Base-by-base conservation (phyloP, 805 yeast genomes). In the Saccharomycopsis sp. region DNA sequence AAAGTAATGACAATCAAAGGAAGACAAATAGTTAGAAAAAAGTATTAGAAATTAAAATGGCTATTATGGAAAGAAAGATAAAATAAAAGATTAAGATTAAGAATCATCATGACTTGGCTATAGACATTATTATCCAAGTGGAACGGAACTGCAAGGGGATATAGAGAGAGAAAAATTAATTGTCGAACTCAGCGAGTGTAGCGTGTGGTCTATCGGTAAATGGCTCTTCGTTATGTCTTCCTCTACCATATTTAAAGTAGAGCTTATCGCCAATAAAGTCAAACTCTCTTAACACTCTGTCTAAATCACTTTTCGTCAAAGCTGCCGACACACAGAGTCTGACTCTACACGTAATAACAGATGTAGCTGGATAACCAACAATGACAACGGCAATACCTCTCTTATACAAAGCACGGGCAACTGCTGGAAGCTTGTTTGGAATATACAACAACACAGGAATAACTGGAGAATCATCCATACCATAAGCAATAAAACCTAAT, bases 351-450 rank as follows among this genome's bases (percentile, higher is more conserved):
- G 91, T 83, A 50, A 89, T 84, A 64, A 94, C 78, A 41, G 97
- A 97, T 0, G 98, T 93, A 0, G 99, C 99, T 9, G 99, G 99
- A 70, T 94, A 94, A 42, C 98, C 97, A 51, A 93, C 98, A 63
- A 93, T 86, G 41, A 94, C 99, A 54, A 93, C 92, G 2, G 99
- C 99, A 61, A 94, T 85, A 56, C 87, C 87, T 72, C 83, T 77
- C 63, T 81, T 83, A 65, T 87, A 81, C 79, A 93, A 80, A 80
- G 83, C 81, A 70, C 97, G 81, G 52, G 97, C 86, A 62, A 91
- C 82, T 0, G 93, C 91, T 24, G 97, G 96, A 96, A 94, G 90
- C 70, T 92, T 93, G 29, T 96, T 85, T 23, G 99, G 99, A 56
- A 89, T 83, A 69, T 87, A 94, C 63, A 92, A 73, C 69, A 94